Evolutionary conservation across 495 filamentous ascomycete genomes (phyloP).

Genomic region (Aspergillus ellipticus): DNA sequence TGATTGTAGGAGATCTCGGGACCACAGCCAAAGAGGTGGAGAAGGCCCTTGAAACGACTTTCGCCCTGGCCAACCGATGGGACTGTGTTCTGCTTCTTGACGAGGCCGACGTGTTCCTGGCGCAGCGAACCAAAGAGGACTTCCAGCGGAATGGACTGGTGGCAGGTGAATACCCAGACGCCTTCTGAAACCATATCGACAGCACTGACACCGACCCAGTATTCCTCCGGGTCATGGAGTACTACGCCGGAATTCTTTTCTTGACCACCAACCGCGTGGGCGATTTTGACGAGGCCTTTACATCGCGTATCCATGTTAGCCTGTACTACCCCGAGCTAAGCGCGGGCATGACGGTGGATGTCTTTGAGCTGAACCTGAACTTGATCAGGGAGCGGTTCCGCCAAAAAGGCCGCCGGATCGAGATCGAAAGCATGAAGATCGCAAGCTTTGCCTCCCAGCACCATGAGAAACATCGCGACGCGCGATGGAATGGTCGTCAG

Average conservation of each 20-base stretch:
- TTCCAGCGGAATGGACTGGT: slow-evolving; percentile 37
- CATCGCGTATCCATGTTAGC: slow-evolving; percentile 47
- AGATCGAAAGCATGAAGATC: background rate
- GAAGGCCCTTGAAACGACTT: slow-evolving; percentile 33
- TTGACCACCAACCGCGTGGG: slow-evolving; percentile 53
- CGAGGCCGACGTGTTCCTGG: slow-evolving; percentile 54
- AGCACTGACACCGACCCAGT: slow-evolving; percentile 15
- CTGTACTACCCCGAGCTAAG: slow-evolving; percentile 14
- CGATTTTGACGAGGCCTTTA: slow-evolving; percentile 50
- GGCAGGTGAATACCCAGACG: slow-evolving; percentile 1
- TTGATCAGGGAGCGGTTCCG: background rate
- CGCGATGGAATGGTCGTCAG: slow-evolving; percentile 2
- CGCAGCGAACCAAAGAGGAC: slow-evolving; percentile 31
- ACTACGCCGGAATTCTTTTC: slow-evolving; percentile 53
- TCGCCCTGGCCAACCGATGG: slow-evolving; percentile 43
- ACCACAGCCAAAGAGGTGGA: slow-evolving; percentile 36
- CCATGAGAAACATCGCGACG: background rate
- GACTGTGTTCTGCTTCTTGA: slow-evolving; percentile 50
- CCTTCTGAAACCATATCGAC: background rate
- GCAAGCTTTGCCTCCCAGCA: background rate
- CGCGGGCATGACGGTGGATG: background rate
- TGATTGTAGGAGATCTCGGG: slow-evolving; percentile 22
- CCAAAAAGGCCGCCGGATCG: background rate
- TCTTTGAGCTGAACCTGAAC: background rate
- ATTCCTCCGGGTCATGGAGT: slow-evolving; percentile 52